Evolutionary conservation across 345 rosid genomes (phyloP), one percentile per base, ranked within the genome.

Genomic region (Acer saccharum): DNA sequence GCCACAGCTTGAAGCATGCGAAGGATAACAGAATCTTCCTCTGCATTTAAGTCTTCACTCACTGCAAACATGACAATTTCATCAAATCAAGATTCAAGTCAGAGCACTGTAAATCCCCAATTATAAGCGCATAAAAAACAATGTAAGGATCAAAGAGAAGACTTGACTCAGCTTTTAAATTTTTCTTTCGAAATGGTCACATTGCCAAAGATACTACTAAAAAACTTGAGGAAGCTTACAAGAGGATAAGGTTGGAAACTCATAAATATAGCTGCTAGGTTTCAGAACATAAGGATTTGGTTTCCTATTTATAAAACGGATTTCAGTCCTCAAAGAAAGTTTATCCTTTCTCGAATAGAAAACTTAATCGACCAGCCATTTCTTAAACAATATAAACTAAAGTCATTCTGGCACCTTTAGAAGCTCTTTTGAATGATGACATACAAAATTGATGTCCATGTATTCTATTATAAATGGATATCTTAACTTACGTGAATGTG

Each of bases 1-100:
- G 99, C 95, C 58, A 96, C 90, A 48, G 97, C 89, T 77, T 88
- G 98, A 87, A 91, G 89, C 90, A 90, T 85, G 65, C 86, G 88
- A 62, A 87, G 85, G 32, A 92, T 62, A 73, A 84, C 86, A 18
- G 97, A 94, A 69, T 91, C 97, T 74, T 89, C 98, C 65, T 90
- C 98, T 10, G 77, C 88, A 60, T 80, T 82, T 32, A 92, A 82
- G 66, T 96, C 97, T 86, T 86, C 84, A 52, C 90, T 74, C 57
- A 96, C 99, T 96, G 83, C 82, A 83, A 63, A 8, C 66, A 62
- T 39, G 32, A 35, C 23, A 79, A 71, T 2, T 39, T 61, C 78
- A 77, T 17, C 35, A 46, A 32, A 48, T 74, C 18, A 74, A 64
- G 41, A 74, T 27, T 46, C 57, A 63, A 10, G 46, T 29, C 25